Evolutionary conservation across 164 flowering plant genomes (phyloP), one percentile per base, ranked within the genome.

Genomic region (Tetrastigma voinierianum): DNA sequence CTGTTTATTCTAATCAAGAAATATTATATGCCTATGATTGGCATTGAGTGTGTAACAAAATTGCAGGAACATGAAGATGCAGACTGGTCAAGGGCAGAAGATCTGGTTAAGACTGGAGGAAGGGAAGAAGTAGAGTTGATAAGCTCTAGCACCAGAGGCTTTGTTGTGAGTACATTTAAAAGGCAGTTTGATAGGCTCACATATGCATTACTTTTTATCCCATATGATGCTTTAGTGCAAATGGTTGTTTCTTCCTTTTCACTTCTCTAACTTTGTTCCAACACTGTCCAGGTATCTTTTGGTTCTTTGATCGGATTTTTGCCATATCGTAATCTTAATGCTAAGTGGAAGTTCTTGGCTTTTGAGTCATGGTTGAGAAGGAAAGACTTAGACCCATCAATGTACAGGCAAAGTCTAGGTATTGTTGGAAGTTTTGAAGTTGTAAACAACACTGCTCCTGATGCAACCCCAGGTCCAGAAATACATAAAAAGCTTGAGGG

Each of bases 351-450:
- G 83, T 95, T 88, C 69, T 80, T 95, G 58, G 97, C 97, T 51
- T 89, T 95, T 80, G 97, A 92, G 67, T 83, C 97, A 19, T 95
- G 99, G 99, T 63, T 95, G 81, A 87, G 88, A 79, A 77, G 68
- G 72, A 90, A 86, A 67, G 97, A 97, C 43, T 65, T 92, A 45
- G 90, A 92, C 46, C 97, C 93, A 62, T 80, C 93, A 10, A 61
- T 51, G 55, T 89, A 84, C 82, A 87, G 70, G 77, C 86, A 89
- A 73, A 83, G 68, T 59, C 69, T 88, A 65, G 82, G 94, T 56
- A 77, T 85, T 51, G 67, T 84, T 51, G 90, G 87, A 67, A 81
- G 69, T 59, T 64, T 71, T 59, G 91, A 83, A 65, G 61, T 59
- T 57, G 70, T 67, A 53, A 76, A 72, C 69, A 71, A 13, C 52